Evolutionary conservation across 208 protist genomes (phyloP).

Genomic region (Trypanosoma grayi): DNA sequence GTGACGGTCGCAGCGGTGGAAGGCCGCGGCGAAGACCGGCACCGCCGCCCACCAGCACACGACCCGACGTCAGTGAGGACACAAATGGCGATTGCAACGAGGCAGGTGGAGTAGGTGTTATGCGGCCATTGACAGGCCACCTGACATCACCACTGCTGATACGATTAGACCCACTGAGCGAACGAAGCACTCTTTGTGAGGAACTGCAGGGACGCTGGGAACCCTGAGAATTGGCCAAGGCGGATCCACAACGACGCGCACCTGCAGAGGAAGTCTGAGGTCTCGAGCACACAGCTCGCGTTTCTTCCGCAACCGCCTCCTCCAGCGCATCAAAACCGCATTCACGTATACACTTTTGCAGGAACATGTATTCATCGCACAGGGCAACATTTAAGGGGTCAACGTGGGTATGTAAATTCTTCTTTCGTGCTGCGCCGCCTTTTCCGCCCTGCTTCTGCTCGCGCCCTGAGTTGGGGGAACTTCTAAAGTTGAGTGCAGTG

Average conservation of each 20-base stretch:
- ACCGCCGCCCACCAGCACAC: neutral
- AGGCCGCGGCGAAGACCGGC: constrained; percentile 8
- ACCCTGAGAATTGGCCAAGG: neutral
- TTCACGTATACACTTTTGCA: constrained; percentile 73
- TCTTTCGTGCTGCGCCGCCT: neutral
- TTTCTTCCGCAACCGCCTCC: constrained; percentile 40
- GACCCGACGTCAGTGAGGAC: constrained; percentile 4
- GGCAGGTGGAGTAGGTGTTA: neutral
- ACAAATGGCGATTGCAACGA: neutral
- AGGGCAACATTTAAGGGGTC: constrained; percentile 65
- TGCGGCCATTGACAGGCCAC: neutral
- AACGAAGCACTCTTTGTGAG: neutral
- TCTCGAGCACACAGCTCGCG: constrained; percentile 46
- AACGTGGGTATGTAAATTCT: constrained; percentile 27
- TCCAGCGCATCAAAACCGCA: constrained; percentile 56
- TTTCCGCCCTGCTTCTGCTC: neutral
- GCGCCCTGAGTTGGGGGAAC: neutral
- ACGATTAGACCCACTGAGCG: neutral
- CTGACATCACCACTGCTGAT: neutral
- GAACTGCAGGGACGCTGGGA: constrained; percentile 1
- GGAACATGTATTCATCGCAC: constrained; percentile 64
- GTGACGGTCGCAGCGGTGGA: constrained; percentile 11
- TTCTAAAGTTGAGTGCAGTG: constrained; percentile 16
- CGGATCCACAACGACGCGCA: constrained; percentile 24
- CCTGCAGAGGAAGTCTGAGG: constrained; percentile 64